Evolutionary conservation across 495 filamentous ascomycete genomes (phyloP), one percentile per base, ranked within the genome.

Genomic region (Daldinia vernicosa): DNA sequence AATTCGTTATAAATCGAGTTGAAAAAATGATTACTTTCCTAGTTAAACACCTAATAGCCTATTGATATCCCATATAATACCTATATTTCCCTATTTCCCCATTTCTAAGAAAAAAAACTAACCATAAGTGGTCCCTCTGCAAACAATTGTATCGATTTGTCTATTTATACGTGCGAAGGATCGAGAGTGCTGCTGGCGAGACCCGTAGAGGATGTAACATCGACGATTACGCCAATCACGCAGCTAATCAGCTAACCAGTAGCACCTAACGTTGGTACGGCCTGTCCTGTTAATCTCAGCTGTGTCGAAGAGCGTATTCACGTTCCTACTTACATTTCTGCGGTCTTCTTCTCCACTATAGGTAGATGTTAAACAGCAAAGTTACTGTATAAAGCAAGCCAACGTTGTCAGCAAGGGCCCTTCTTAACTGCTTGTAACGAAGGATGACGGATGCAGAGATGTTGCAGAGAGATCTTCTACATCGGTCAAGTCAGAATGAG

Each of bases 81-180:
- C 43, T 24, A 24, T 11, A 24, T 47, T 24, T 47, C 19, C 43
- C 22, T 11, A 24, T 47, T 24, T 47, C 19, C 43, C 22, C 19
- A 12, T 22, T 8, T 12, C 19, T 12, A 24, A 47, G 43, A 3
- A 19, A 57, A 19, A 57, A 24, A 8, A 35, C 19, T 1, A 57
- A 37, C 14, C 1, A 57, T 24, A 37, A 14, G 22, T 33, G 33
- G 30, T 24, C 15, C 54, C 8, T 57, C 19, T 37, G 19, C 8
- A 57, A 14, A 33, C 5, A 24, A 37, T 32, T 55, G 9, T 22
- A 19, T 19, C 28, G 51, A 15, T 52, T 22, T 45, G 67, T 66
- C 67, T 71, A 71, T 71, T 66, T 66, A 71, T 71, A 66, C 66
- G 65, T 66, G 35, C 57, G 45, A 65, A 66, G 63, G 59, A 60